Base-by-base conservation (phyloP, 495 filamentous ascomycete genomes). In the Tuber melanosporum region DNA sequence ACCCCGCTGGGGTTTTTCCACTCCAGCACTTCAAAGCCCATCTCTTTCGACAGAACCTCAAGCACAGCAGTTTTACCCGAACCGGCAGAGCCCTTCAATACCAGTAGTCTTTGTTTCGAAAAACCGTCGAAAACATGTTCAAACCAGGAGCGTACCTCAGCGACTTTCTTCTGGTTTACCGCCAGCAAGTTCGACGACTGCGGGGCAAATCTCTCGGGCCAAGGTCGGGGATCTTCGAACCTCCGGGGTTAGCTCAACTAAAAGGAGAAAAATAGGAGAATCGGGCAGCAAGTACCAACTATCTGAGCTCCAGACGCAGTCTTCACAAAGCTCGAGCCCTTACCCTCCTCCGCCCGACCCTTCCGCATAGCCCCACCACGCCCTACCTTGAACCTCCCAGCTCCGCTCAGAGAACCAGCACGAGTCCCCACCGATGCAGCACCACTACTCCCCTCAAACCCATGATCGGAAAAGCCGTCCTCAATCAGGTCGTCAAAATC, bases 31-130 rank as follows among this genome's bases (percentile, higher is more conserved):
- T 94, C 88, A 74, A 92, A 91, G 3, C 86, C 88, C 84, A 98
- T 84, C 20, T 89, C 88, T 74, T 90, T 88, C 3, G 94, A 91
- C 57, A 99, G 87, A 9, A 94, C 86, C 39, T 88, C 89, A 41
- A 98, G 82, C 0, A 95, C 95, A 12, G 94, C 92, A 2, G 95
- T 97, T 84, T 99, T 99, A 12, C 94, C 96, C 41, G 91, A 90
- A 17, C 96, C 96, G 32, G 96, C 94, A n/a, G 93, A 90, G 20
- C 96, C 96, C 82, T 93, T 96, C 19, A 99, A 85, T 47, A 98
- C 86, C 62, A 98, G 87, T 52, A 98, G 82, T 83, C 91, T 88
- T 87, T 95, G 86, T 75, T 87, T 85, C 82, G 87, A 85, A 72
- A 87, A 87, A 10, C 93, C 92, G 49, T 85, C 81, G 73, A 95